Percentiles rank a stretch among this genome's conserved stretches.
These are phyloP conservation scores for Myotisia sp. DNA, from an alignment of 2,329 filamentous ascomycete genomes.

Conservation along the genomic window DNA sequence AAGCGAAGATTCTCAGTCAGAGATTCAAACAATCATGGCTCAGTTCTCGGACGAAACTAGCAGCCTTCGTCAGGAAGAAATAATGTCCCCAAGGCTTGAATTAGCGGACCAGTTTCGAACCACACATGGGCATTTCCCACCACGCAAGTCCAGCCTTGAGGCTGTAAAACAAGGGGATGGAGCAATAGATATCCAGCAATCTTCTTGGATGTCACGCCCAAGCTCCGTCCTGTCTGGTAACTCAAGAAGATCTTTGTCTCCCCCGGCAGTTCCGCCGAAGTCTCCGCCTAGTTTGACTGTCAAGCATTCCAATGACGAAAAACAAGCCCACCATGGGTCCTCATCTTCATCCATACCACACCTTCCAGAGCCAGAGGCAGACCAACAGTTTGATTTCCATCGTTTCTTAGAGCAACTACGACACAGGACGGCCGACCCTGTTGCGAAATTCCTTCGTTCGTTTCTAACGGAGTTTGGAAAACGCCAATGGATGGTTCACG, in stretches of 20 bases:
- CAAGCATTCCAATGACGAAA: constrained; percentile 16
- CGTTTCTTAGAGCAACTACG: constrained; percentile 89
- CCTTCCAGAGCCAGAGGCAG: constrained; percentile 65
- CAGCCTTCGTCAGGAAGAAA: constrained; percentile 61
- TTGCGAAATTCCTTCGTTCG: constrained; percentile 87
- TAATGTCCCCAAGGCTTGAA: constrained; percentile 82
- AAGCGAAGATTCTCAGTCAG: constrained; percentile 55
- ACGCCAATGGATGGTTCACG: constrained; percentile 98
- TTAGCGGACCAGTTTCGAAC: constrained; percentile 64
- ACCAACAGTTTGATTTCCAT: constrained; percentile 91
- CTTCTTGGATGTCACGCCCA: constrained; percentile 8
- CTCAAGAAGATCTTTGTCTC: constrained; percentile 10
- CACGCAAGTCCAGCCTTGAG: constrained; percentile 74
- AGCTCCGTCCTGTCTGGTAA: constrained; percentile 6
- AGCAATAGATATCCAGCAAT: constrained; percentile 15
- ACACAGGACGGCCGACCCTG: constrained; percentile 93
- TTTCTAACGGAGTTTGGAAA: constrained; percentile 92
- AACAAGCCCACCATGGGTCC: constrained; percentile 15
- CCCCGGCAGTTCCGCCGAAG: constrained; percentile 17
- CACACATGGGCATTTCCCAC: constrained; percentile 56
- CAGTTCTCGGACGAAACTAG: constrained; percentile 67
- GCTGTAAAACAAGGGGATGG: constrained; percentile 39
- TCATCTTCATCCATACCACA: constrained; percentile 30
- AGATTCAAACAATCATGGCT: constrained; percentile 96
- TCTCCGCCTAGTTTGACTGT: constrained; percentile 12